Base-by-base conservation (phyloP, 768 basidiomycete genomes). In the Sarcodon aspratus region DNA sequence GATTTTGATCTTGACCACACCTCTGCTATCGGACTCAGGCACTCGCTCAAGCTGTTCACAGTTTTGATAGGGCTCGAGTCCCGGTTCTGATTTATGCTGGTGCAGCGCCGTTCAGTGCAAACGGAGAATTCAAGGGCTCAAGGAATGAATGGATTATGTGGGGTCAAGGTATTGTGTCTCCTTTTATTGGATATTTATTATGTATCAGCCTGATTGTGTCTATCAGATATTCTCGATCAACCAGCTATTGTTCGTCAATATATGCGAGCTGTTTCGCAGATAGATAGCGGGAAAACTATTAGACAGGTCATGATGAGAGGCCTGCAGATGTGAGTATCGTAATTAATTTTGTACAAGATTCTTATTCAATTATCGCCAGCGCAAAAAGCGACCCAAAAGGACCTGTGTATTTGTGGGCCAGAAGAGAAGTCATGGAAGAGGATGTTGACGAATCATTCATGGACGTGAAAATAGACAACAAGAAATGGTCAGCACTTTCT, bases 101-200 rank as follows among this genome's bases (percentile, higher is more conserved):
- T 0, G 76, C 82, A 0, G 75, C 81, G 0, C 79, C 85, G 0
- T 78, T 78, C 56, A 75, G 75, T 33, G 63, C 61, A 6, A 61
- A 75, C 36, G 73, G 73, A 1, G 82, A 84, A 54, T 66, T 78
- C 42, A 74, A 67, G 42, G 85, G 83, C 0, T 70, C 70, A 0
- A 69, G 82, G 54, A 86, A 86, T 53, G 84, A 85, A 55, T 85
- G 77, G 72, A 81, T 82, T 36, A 78, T 82, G 71, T 82, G 81
- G 76, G 50, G 79, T 3, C 82, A 86, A 68, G 82, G 82, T 78
- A 53, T 27, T 27, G 21, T 27, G 21, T 5, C 21, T 27, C 21
- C 5, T 27, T 27, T 27, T 27, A 38, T 21, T 31, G 9, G 10
- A 15, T 18, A 18, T 15, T 45, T 33, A 33, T 36, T 7, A 32